These are phyloP conservation scores for Nemania sp. DNA, from an alignment of 2,329 filamentous ascomycete genomes.

Conservation along the genomic window DNA sequence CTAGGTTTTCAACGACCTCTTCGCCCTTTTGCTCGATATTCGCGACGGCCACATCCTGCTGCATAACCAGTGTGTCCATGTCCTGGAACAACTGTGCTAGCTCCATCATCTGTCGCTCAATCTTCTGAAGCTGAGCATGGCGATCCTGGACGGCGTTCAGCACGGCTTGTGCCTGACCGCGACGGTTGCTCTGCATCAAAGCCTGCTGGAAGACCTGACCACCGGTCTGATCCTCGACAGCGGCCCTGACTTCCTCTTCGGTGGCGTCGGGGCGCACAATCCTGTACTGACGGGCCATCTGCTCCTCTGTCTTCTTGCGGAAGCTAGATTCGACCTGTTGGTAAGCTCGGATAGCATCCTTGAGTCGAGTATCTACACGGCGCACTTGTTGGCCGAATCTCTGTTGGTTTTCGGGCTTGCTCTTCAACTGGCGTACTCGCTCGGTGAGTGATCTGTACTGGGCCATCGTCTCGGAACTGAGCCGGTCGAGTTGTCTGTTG, in stretches of 20 bases:
- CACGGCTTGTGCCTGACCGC: conserved; percentile 83
- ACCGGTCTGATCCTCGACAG: conserved; percentile 77
- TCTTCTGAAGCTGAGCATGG: conserved; percentile 89
- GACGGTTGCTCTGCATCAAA: conserved; percentile 82
- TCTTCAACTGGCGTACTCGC: conserved; percentile 85
- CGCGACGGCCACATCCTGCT: conserved; percentile 84
- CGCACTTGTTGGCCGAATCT: conserved; percentile 85
- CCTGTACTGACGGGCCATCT: conserved; percentile 89
- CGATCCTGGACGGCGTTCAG: conserved; percentile 84
- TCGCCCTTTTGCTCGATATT: conserved; percentile 90
- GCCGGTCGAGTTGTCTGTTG: conserved; percentile 76
- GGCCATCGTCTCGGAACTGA: conserved; percentile 84
- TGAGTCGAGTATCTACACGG: conserved; percentile 81
- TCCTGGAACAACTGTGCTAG: conserved; percentile 90
- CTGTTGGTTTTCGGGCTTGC: conserved; percentile 78
- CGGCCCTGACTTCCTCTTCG: conserved; percentile 81
- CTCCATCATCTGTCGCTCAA: conserved; percentile 90
- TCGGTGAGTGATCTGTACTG: conserved; percentile 83
- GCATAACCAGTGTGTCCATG: conserved; percentile 84
- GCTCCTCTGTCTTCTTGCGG: conserved; percentile 81
- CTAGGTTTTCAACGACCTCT: conserved; percentile 85
- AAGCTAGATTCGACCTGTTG: conserved; percentile 84
- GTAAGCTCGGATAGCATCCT: conserved; percentile 83
- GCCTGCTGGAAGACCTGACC: conserved; percentile 90
- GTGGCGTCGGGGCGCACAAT: conserved; percentile 87